Evolutionary conservation across 2,329 filamentous ascomycete species (phyloP), one percentile per base, ranked within the genome.

Genomic region (Aureobasidium vineae): DNA sequence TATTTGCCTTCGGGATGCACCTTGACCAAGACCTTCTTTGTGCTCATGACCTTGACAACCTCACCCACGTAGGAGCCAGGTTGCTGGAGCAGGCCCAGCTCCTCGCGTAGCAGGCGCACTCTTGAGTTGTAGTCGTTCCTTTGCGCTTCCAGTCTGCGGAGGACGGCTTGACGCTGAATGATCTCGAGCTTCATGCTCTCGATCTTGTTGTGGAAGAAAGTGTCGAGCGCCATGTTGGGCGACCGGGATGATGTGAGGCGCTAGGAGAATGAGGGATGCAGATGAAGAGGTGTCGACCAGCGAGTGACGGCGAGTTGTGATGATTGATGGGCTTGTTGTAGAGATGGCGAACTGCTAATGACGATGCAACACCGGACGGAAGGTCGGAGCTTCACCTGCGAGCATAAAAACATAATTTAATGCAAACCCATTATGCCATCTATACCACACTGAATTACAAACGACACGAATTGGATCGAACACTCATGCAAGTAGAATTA

Each of bases 151-250:
- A 99, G 86, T 77, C 95, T 88, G 73, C 95, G 90, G 70, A 99
- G 85, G 67, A 97, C 92, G 66, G 95, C 94, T 82, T 99, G 95
- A 66, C 95, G 94, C 82, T 98, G 94, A 79, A 99, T 94, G 78
- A 99, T 99, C 87, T 99, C 94, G 79, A 99, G 92, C 90, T 98
- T 98, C 91, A 98, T 97, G 79, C 90, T 89, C 91, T 99, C 95
- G 82, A 98, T 98, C 86, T 99, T 99, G 85, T 98, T 98, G 83
- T 95, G 91, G 81, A 96, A 99, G 84, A 97, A 99, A 81, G 90
- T 96, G 81, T 98, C 95, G 82, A 99, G 91, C 86, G 94, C 93
- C 95, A 99, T 99, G 78, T 77, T 88, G 86, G 78, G 43, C 63
- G 41, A 31, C 45, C 33, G 10, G 21, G 2, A 38, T n/a, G 11